These are phyloP conservation scores for Aechmea fasciata DNA, from an alignment of 176 grass and related monocot genomes.

Conservation along the genomic window DNA sequence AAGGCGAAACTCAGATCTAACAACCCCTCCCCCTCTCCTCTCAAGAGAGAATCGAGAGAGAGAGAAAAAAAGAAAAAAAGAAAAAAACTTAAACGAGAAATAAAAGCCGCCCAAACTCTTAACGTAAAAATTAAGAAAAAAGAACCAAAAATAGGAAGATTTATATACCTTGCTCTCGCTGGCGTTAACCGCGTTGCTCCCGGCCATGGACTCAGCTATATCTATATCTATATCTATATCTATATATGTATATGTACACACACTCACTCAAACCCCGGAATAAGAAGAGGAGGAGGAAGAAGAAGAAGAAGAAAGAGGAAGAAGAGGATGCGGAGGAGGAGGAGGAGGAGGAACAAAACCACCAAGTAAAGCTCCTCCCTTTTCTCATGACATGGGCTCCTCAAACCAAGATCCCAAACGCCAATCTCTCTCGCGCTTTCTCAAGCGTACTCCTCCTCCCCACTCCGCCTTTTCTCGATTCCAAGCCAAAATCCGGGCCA, in stretches of 20 bases:
- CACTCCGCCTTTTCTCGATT: too few relatives aligned
- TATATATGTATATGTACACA: too few relatives aligned
- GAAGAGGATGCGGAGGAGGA: too few relatives aligned
- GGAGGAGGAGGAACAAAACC: not conserved
- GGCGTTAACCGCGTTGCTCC: constrained; percentile 96
- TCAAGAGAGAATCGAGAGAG: too few relatives aligned
- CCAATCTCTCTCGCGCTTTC: not conserved
- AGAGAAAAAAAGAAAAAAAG: not conserved
- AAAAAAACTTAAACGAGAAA: not conserved
- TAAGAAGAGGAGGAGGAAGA: too few relatives aligned
- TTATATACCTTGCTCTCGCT: constrained; percentile 84
- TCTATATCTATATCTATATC: too few relatives aligned
- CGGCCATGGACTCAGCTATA: constrained; percentile 51
- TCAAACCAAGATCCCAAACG: not conserved
- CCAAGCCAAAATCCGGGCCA: not conserved
- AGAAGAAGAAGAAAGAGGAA: not conserved
- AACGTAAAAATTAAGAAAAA: not conserved
- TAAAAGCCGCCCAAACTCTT: not conserved
- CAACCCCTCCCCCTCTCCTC: too few relatives aligned
- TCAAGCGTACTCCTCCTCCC: not conserved
- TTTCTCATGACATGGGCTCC: constrained; percentile 24
- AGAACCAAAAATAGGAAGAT: constrained; percentile 1
- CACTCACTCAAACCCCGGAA: too few relatives aligned
- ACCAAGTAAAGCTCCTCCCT: constrained; percentile 13
- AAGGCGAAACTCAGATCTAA: too few relatives aligned